Percentiles rank a stretch among this genome's conserved stretches.
phyloP scores from a whole-genome alignment of 345 rosid genomes.

The Pelargonium nanum region DNA sequence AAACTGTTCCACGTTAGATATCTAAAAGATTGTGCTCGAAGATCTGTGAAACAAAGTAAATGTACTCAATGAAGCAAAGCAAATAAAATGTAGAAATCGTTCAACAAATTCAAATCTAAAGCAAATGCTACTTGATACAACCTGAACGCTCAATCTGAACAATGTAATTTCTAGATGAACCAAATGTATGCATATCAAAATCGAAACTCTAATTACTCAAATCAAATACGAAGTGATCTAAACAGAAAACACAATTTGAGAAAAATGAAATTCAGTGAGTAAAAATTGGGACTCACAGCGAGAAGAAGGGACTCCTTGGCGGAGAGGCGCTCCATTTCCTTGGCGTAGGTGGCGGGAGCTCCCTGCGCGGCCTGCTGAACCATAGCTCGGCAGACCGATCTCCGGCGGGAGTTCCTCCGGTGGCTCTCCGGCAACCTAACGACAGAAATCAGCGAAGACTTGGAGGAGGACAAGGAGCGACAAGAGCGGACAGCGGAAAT shows the following conservation, averaged over 20 bases:
- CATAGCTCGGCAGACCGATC: constrained; percentile 33
- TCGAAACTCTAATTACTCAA: no score
- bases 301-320: constrained; percentile 93
- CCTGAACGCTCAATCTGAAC: no score
- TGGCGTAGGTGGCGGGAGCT: constrained; percentile 71
- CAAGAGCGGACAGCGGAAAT: constrained; percentile 18
- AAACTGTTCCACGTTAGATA: no score
- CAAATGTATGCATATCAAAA: no score
- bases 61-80: no score
- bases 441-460: constrained; percentile 12
- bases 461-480: constrained; percentile 14
- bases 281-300: constrained; percentile 38
- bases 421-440: constrained; percentile 13
- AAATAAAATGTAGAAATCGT: no score
- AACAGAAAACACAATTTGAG: not conserved
- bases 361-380: constrained; percentile 63
- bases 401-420: constrained; percentile 12
- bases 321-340: constrained; percentile 93
- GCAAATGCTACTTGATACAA: no score
- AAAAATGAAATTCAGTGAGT: not conserved
- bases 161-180: no score
- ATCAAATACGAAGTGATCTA: no score
- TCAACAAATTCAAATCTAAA: no score
- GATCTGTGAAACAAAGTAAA: no score
- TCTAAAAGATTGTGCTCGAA: no score